phyloP scores from a whole-genome alignment of 75 land plant genomes.

The Adiantum capillusveneris region DNA sequence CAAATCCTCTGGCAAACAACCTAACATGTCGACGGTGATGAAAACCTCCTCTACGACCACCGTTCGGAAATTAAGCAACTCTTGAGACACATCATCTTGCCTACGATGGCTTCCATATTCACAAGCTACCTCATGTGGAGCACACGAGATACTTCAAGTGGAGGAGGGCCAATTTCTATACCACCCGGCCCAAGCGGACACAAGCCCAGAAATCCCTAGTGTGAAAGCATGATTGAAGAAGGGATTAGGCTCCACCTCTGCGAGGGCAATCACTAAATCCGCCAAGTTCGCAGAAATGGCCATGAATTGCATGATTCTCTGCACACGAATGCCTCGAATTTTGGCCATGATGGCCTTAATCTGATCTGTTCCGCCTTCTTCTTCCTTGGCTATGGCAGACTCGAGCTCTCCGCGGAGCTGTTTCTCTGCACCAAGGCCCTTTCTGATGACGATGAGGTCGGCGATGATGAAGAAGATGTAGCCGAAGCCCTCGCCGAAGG shows the following conservation, averaged over 20 bases:
- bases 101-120: no score
- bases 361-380: no score
- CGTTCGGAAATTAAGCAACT: no score
- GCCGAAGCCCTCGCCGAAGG: constrained; percentile 84
- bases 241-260: constrained; percentile 86
- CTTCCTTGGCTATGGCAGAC: neutral
- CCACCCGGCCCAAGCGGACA: constrained; percentile 99
- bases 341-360: no score
- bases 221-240: constrained; percentile 72
- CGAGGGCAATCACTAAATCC: constrained; percentile 75
- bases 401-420: constrained; percentile 1
- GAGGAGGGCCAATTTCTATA: constrained; percentile 83
- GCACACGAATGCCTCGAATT: constrained; percentile 12
- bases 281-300: constrained; percentile 81
- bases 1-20: no score
- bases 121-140: no score
- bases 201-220: constrained; percentile 80
- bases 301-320: constrained; percentile 76
- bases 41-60: no score
- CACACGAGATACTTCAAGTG: no score
- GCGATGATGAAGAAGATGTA: constrained; percentile 66
- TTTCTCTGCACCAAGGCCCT: constrained; percentile 40
- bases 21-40: no score
- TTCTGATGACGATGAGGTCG: constrained; percentile 47
- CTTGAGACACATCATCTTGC: no score